Conservation (phyloP, 345 rosid genomes). For the Gossypium longicalyx region DNA sequence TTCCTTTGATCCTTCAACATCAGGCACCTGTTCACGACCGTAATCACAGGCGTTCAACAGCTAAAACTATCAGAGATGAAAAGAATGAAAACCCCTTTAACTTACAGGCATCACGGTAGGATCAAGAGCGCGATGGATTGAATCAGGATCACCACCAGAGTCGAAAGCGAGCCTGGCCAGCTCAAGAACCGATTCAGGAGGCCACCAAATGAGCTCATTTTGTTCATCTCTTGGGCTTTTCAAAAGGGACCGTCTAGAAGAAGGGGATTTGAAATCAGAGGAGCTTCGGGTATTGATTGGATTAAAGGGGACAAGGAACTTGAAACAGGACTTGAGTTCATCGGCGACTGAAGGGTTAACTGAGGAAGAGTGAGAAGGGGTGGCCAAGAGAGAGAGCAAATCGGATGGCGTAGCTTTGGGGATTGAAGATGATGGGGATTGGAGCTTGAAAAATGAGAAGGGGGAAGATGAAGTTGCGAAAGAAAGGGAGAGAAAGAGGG, state of each 20-base stretch:
- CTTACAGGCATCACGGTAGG: conserved; percentile 64
- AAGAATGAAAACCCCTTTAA: neutral
- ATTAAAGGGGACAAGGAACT: conserved; percentile 65
- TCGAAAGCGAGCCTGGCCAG: conserved; percentile 88
- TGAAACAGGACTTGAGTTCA: conserved; percentile 63
- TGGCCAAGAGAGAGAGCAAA: conserved; percentile 62
- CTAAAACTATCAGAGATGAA: neutral
- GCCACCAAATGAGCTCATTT: conserved; percentile 83
- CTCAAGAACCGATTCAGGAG: conserved; percentile 76
- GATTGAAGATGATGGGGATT: conserved; percentile 24
- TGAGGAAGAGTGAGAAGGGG: conserved; percentile 37
- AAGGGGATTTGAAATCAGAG: conserved; percentile 1
- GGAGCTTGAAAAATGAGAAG: conserved; percentile 16
- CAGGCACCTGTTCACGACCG: conserved; percentile 51
- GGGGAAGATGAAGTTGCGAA: conserved; percentile 40
- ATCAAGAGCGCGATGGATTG: conserved; percentile 61
- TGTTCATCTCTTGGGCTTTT: conserved; percentile 22
- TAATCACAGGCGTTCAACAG: conserved; percentile 6
- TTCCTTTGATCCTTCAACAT: conserved; percentile 45
- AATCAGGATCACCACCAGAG: conserved; percentile 75
- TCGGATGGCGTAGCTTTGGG: conserved; percentile 73
- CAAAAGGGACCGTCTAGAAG: conserved; percentile 18
- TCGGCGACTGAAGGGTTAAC: conserved; percentile 51
- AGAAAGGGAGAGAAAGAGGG: conserved; percentile 53
- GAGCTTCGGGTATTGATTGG: conserved; percentile 11